Base-by-base conservation (phyloP, 2,329 filamentous ascomycete species). In the Hypoxylon sp. region DNA sequence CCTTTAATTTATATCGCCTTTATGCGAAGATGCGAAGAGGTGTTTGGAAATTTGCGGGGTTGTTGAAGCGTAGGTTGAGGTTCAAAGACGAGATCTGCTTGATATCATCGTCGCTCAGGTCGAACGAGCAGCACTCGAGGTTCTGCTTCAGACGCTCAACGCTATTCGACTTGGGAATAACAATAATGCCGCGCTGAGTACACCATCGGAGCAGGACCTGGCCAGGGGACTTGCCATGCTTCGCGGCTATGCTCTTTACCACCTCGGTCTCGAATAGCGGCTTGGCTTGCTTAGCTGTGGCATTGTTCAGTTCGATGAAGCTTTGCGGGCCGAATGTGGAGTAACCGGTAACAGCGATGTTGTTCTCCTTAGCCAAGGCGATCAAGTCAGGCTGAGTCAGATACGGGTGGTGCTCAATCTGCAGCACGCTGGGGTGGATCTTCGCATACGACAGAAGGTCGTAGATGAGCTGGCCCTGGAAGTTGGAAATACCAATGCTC, bases 391-490 rank as follows among this genome's bases (percentile, higher is more conserved):
- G 79, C 79, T 90, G 88, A 5, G 85, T 85, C 36, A 90, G 82
- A 81, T 90, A 97, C 25, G 93, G 93, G 86, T 97, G 93, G 82
- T 95, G 92, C 85, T 97, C 93, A 79, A 97, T 90, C 84, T 97
- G 93, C 69, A 96, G 88, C 38, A 91, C 90, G 51, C 92, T 90
- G 4, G 92, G 91, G 36, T 85, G 85, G 80, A 94, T 87, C 75
- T 87, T 89, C 72, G 92, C 92, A 81, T 94, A 93, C 74, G 91
- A 89, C 77, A 95, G 85, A 65, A 94, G 82, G 79, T 97, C 93
- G 79, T 94, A 90, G 75, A 97, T 81, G 68, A 93, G 84, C 79
- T 92, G 87, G 38, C 87, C 86, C 80, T 91, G 90, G 87, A 94
- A 95, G 86, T 97, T 97, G 82, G 88, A 91, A 72, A 97, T 86